Base-by-base conservation (phyloP, 371 early-diverging fungal genomes). In the Gilbertella persicaria region DNA sequence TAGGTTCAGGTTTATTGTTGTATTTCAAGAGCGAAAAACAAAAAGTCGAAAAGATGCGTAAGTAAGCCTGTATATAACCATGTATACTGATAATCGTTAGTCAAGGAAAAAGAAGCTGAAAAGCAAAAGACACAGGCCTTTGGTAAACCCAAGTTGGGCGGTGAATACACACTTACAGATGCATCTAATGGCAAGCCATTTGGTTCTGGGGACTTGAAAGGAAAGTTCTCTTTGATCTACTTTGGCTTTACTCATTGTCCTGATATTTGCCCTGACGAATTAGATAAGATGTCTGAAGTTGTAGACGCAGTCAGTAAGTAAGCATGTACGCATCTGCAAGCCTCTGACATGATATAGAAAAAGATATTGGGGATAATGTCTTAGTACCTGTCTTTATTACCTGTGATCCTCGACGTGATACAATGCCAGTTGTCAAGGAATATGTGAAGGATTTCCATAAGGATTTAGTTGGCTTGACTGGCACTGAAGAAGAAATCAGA, bases 221-320 rank as follows among this genome's bases (percentile, higher is more conserved):
- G 95, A 21, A 87, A 84, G 39, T 96, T 84, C 62, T 12, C 12
- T 33, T 75, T 98, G 60, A 71, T 98, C 7, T 98, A 98, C 75
- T 98, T 98, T 83, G 99, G 99, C n/a, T 98, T 97, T 74, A 97
- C 97, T 17, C 82, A 96, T 73, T 98, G 99, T 67, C 99, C 99
- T 0, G 99, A 98, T 74, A 92, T 98, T 49, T 98, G 99, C 50
- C 99, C 99, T 10, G 98, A 97, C 54, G 99, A 98, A 73, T 76
- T 98, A 42, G 98, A 98, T 66, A 97, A 96, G 74, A 95, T 98
- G 87, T 89, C 92, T 5, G 85, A 89, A 50, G 90, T 94, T 12
- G 82, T 95, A n/a, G 90, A 95, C 26, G 69, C 64, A 4, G 62
- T 94, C 43, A 86, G 91, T 84, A 83, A 78, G 63, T 23, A n/a